Base-by-base conservation (phyloP, 192 early-diverging fungal genomes). In the Thoreauomyces humboldtii region DNA sequence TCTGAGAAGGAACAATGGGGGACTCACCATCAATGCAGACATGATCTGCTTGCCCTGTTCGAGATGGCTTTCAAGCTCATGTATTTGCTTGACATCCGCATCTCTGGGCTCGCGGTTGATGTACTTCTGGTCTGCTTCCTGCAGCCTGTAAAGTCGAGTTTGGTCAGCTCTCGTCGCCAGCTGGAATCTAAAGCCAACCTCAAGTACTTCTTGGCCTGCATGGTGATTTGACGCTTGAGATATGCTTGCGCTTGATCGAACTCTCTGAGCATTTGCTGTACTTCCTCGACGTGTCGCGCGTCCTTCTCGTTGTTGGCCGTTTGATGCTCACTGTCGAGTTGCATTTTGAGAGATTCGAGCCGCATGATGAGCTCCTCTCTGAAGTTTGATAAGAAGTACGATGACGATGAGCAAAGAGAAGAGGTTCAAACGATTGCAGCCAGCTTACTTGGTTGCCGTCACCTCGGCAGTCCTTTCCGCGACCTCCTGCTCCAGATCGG, bases 31-130 rank as follows among this genome's bases (percentile, higher is more conserved):
- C 12, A 84, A 43, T 5, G 70, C 63, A 11, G 65, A 54, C 21
- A 73, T 70, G 19, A 65, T 61, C 50, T 60, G 19, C 60, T 82
- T 78, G 27, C 68, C 43, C 35, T 51, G 44, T 21, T 59, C 32
- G 43, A 85, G 58, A 29, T 79, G 73, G 29, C 78, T 69, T 62
- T 85, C 76, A 4, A 85, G 59, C 34, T 75, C 66, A 1, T 67
- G 62, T 14, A 85, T 85, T 19, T 45, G 64, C 29, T 67, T 24
- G 15, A 82, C 22, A 62, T 85, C 83, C 7, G 58, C 77, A 1
- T 82, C 76, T 7, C 83, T 55, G n/a, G 83, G 80, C 59, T 85
- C 83, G 33, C 83, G 68, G 46, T 85, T 85, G 22, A 77, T 77
- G 61, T 85, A 85, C 45, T 75, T 78, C 19, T 70, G 7, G n/a